Evolutionary conservation across 2,329 filamentous ascomycete genomes (phyloP).

Genomic region (Zopfia rhizophila): DNA sequence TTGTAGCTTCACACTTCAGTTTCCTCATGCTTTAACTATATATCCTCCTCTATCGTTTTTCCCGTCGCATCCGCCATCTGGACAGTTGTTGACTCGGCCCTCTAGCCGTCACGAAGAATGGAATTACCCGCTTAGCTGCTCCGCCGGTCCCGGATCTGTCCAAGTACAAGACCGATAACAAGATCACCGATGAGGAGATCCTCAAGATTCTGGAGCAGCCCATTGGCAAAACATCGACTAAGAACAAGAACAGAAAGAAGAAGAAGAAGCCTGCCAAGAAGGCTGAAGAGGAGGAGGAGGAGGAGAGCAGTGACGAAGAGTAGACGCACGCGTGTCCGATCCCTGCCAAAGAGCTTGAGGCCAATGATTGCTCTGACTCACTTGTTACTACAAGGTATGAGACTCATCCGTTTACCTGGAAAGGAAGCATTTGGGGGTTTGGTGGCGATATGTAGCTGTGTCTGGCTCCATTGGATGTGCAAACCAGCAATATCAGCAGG

Average conservation of each 20-base stretch:
- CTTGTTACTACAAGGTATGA: not conserved
- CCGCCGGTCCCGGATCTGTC: conserved; percentile 79
- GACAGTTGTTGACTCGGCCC: conserved; percentile 1
- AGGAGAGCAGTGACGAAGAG: conserved; percentile 52
- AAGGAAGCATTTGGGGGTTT: conserved; percentile 1
- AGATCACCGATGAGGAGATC: conserved; percentile 95
- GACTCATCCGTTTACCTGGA: not conserved
- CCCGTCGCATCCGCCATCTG: too few relatives aligned
- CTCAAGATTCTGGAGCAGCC: conserved; percentile 94
- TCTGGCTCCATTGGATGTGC: conserved; percentile 1
- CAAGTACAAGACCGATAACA: conserved; percentile 95
- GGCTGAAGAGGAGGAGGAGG: conserved; percentile 56
- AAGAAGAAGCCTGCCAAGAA: conserved; percentile 78
- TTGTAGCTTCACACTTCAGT: not conserved
- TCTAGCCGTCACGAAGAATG: conserved; percentile 96
- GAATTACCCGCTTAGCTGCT: conserved; percentile 84
- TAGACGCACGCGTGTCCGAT: conserved; percentile 27
- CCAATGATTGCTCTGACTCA: not conserved
- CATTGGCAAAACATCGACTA: conserved; percentile 71
- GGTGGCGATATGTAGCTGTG: conserved; percentile 3
- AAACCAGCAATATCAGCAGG: conserved; percentile 1
- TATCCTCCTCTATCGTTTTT: not conserved
- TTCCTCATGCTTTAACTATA: not conserved
- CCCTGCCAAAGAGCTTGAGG: not conserved
- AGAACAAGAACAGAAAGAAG: conserved; percentile 86